A percentile compares a stretch with the other conserved stretches of the same genome.
These are phyloP conservation scores for Candida nanaspora DNA, from an alignment of 805 yeast species.

Conservation along the genomic window DNA sequence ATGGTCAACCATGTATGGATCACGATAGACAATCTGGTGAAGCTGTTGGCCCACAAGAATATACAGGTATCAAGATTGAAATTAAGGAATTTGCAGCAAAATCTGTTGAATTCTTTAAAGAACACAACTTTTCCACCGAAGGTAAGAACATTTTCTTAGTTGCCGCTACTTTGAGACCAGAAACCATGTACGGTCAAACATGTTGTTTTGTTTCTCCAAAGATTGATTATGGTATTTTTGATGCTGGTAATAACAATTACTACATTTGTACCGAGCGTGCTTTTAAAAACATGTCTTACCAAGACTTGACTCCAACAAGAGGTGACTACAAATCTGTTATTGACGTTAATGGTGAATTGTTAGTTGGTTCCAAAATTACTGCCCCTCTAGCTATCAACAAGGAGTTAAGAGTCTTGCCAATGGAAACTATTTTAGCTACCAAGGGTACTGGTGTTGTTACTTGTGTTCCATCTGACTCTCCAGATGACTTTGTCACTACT, in stretches of 20 bases:
- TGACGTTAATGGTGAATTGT: slow-evolving; percentile 57
- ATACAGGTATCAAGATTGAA: slow-evolving; percentile 84
- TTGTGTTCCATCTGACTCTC: slow-evolving; percentile 98
- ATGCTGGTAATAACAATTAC: slow-evolving; percentile 69
- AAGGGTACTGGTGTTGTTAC: slow-evolving; percentile 99
- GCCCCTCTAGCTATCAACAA: slow-evolving; percentile 75
- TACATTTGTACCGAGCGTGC: slow-evolving; percentile 91
- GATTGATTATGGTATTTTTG: slow-evolving; percentile 85
- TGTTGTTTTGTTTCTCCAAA: slow-evolving; percentile 97
- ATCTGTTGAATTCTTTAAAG: slow-evolving; percentile 48
- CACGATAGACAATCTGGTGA: slow-evolving; percentile 97
- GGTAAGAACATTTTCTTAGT: slow-evolving; percentile 71
- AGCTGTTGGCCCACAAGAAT: slow-evolving; percentile 95
- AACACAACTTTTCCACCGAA: slow-evolving; percentile 36
- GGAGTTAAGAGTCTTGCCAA: slow-evolving; percentile 80
- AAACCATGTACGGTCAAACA: slow-evolving; percentile 98
- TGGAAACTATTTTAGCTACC: slow-evolving; percentile 91
- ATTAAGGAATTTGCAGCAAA: slow-evolving; percentile 50
- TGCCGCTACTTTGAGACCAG: slow-evolving; percentile 97
- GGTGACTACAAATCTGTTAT: slow-evolving; percentile 63
- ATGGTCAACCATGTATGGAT: slow-evolving; percentile 99
- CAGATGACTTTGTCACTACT: slow-evolving; percentile 90
- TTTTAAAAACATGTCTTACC: slow-evolving; percentile 95
- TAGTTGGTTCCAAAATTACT: slow-evolving; percentile 79
- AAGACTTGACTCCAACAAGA: slow-evolving; percentile 83